Evolutionary conservation across 1,284 basidiomycete genomes (phyloP), one percentile per base, ranked within the genome.

Genomic region (Dichomitus squalens): DNA sequence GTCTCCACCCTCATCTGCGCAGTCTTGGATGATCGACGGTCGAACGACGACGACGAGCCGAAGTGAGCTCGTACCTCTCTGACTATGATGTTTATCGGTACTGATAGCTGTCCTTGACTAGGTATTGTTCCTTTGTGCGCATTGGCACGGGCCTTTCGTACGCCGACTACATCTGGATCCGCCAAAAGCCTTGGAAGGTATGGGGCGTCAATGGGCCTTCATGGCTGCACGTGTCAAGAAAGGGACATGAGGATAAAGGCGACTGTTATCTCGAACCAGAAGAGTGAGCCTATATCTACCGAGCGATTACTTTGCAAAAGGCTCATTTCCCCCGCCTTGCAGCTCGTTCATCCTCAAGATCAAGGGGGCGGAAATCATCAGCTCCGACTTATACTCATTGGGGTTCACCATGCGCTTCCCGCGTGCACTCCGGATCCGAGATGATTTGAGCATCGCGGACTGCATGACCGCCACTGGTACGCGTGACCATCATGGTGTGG

Each of bases 341-440:
- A 93, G 92, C 58, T 93, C 92, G 0, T 94, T 95, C 72, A 89
- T 97, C 33, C 64, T 97, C 61, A 90, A 90, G 65, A 84, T 97
- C 55, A 97, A 97, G 72, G 95, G 92, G 0, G 90, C 94, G 0
- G 94, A 96, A 69, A 91, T 97, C 52, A 85, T 85, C 1, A 75
- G 79, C 11, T 83, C 91, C 18, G 88, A 93, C 87, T 31, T 83
- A 61, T 93, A 91, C 65, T 85, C 88, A 60, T 67, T 91, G 61
- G 85, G 86, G 3, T 82, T 85, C 57, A 93, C 90, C 1, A 88
- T 96, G 85, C 86, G 94, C 23, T 96, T 96, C 67, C 94, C 94
- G 31, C 84, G 94, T 52, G 93, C 91, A n/a, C 70, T 92, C 38
- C 72, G 75, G 11, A 94, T 96, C 59, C 84, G 92, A 34, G 87